phyloP scores from a whole-genome alignment of 139 green algal genomes.

The Ettlia oleoabundans region DNA sequence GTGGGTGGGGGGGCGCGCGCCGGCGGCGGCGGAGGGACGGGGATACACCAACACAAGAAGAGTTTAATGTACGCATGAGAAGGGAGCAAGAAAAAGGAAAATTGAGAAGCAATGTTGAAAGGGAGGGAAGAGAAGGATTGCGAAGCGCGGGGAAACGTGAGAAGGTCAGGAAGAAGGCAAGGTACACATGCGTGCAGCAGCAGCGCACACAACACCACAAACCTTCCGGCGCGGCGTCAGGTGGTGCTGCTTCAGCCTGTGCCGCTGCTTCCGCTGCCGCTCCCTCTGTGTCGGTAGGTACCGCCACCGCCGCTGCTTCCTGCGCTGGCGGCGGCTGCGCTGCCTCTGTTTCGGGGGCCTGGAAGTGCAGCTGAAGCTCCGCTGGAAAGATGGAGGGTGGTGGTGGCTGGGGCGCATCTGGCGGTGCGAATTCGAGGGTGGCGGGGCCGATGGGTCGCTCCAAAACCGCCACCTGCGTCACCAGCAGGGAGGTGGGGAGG shows the following conservation, averaged over 20 bases:
- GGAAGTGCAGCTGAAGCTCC: conserved; percentile 35
- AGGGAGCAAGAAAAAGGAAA: no score
- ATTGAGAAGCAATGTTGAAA: no score
- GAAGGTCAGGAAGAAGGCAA: no score
- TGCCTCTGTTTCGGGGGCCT: not conserved
- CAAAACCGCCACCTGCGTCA: conserved; percentile 26
- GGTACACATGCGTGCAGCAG: no score
- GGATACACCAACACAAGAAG: no score
- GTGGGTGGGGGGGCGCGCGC: no score
- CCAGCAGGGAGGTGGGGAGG: not conserved
- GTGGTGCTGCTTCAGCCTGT: not conserved
- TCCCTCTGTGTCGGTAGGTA: not conserved
- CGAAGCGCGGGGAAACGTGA: no score
- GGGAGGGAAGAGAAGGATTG: no score
- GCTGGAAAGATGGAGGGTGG: conserved; percentile 31
- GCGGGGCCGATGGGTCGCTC: conserved; percentile 9
- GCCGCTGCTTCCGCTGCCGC: not conserved
- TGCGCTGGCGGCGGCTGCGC: no score
- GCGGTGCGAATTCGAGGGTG: conserved; percentile 37
- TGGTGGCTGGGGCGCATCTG: conserved; percentile 20
- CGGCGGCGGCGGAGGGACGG: no score
- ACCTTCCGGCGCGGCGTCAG: not conserved
- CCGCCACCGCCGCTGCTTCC: not conserved
- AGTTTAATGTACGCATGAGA: no score
- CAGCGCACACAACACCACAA: not conserved